phyloP scores from a whole-genome alignment of 2,329 filamentous ascomycete genomes.

The Trichoderma sp. region DNA sequence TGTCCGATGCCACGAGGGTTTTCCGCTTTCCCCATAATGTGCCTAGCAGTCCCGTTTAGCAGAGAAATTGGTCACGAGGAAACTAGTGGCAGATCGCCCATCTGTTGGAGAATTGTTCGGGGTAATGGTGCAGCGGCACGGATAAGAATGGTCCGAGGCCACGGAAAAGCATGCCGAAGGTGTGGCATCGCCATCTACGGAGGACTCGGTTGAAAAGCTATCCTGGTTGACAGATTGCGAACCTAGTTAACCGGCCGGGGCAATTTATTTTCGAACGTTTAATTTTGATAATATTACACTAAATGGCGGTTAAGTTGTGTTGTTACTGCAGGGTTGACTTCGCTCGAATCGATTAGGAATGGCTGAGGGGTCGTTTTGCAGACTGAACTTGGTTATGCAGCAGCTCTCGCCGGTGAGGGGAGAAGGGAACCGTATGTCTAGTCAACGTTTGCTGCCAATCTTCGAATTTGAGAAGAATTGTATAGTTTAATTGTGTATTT shows the following conservation, averaged over 20 bases:
- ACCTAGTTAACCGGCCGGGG: background rate
- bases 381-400: background rate
- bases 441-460: background rate
- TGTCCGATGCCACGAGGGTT: background rate
- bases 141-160: background rate
- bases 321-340: background rate
- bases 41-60: background rate
- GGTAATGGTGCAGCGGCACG: background rate
- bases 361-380: background rate
- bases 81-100: background rate
- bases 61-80: background rate
- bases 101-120: conserved; percentile 16
- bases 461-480: background rate
- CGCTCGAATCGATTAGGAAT: background rate
- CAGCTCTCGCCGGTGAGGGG: background rate
- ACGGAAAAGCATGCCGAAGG: conserved; percentile 6
- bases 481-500: background rate
- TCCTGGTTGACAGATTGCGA: background rate
- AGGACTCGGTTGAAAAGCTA: background rate
- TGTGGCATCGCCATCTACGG: background rate
- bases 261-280: background rate
- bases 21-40: background rate
- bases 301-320: background rate
- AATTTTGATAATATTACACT: background rate
- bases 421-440: background rate